Base-by-base conservation (phyloP, 345 rosid genomes). In the Tarenaya hassleriana region DNA sequence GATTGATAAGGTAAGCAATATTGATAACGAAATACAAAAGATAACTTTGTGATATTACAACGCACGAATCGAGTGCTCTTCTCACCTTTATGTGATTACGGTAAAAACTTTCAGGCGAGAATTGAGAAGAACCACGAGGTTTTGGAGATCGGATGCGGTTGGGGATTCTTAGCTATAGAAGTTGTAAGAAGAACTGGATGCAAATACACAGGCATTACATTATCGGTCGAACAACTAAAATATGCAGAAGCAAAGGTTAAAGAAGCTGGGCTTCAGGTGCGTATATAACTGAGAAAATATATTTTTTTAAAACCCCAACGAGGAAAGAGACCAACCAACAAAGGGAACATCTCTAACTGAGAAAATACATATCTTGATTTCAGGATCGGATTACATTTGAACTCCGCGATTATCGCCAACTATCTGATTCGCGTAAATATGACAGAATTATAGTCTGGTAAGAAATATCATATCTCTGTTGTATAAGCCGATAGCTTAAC, bases 141-240 rank as follows among this genome's bases (percentile, higher is more conserved):
- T 67, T 82, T 91, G 5, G 96, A 91, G 61, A 82, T 91, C 37
- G 98, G 98, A 20, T 81, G 78, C 18, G 98, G 98, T 15, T 91
- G 98, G 98, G 98, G 98, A 63, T 67, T 84, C 42, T 75, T 87
- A 17, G 98, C 94, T 31, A 76, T 91, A 29, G 90, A 91, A 73
- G 77, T 83, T 46, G 98, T 91, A 49, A 77, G 64, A 74, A 73
- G 70, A 76, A 91, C 95, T 10, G 90, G 94, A 55, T 91, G 98
- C 73, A 79, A 55, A 63, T 87, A 91, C 65, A 87, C 96, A 0
- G 96, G 96, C 49, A 81, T 91, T 50, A 84, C 96, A 7, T 57
- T 91, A 7, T 91, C 96, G 3, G 67, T 72, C 41, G 86, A 87
- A 68, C 96, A 87, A 20, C 77, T 87, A 33, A 81, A 72, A 43